Evolutionary conservation across 2,329 filamentous ascomycete species (phyloP).

Genomic region (Didymellaceae sp.): DNA sequence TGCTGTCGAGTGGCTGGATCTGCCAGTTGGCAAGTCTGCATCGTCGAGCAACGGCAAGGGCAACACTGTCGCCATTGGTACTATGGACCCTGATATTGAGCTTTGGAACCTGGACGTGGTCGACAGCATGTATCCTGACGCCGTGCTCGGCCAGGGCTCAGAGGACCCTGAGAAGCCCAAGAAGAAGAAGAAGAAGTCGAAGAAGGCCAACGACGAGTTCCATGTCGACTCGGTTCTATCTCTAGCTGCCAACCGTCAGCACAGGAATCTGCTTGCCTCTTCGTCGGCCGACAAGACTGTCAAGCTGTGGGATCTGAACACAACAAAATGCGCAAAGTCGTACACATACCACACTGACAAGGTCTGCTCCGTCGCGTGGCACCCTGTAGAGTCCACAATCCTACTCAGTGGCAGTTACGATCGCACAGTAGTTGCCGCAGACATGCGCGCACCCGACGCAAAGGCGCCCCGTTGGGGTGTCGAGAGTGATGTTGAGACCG

Average conservation of each 20-base stretch:
- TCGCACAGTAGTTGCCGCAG: conserved; percentile 88
- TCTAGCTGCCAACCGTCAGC: conserved; percentile 88
- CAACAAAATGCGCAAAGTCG: conserved; percentile 89
- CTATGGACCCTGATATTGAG: conserved; percentile 98
- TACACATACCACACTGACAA: conserved; percentile 97
- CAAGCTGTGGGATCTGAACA: conserved; percentile 97
- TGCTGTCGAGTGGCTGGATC: conserved; percentile 92
- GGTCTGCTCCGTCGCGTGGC: conserved; percentile 95
- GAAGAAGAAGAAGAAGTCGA: conserved; percentile 90
- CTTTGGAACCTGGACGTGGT: conserved; percentile 97
- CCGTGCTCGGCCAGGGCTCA: conserved; percentile 78
- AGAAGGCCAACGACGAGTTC: conserved; percentile 87
- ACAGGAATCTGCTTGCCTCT: conserved; percentile 92
- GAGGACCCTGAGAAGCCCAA: conserved; percentile 65
- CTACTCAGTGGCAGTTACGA: conserved; percentile 95
- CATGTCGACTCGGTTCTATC: conserved; percentile 94
- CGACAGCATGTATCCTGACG: conserved; percentile 98
- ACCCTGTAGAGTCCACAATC: conserved; percentile 83
- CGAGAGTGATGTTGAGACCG: conserved; percentile 91
- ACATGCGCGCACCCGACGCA: conserved; percentile 91
- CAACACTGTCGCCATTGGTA: conserved; percentile 94
- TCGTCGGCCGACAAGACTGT: conserved; percentile 96
- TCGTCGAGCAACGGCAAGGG: conserved; percentile 67
- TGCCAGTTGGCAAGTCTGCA: conserved; percentile 75
- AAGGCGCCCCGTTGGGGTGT: conserved; percentile 87